Base-by-base conservation (phyloP, 352 stramenopile genomes). In the Lagenidium giganteum region DNA sequence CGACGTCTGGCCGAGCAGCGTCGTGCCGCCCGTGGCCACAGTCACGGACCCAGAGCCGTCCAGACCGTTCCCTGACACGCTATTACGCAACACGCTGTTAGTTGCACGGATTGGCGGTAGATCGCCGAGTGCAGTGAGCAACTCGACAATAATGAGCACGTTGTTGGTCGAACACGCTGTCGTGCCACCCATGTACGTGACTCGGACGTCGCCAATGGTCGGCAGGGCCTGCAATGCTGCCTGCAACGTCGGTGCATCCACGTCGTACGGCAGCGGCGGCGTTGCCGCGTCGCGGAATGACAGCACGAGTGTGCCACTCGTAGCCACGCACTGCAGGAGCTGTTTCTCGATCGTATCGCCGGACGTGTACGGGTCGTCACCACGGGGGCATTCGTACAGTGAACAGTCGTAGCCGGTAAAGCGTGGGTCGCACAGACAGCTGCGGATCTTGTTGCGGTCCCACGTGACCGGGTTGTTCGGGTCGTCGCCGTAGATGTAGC, bases 391-490 rank as follows among this genome's bases (percentile, higher is more conserved):
- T 30, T 83, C 69, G 14, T 75, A 61, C 27, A 71, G 42, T 1
- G 75, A 88, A 47, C 79, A 91, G 41, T 91, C 79, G 40, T 76
- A 87, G 44, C 79, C 75, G 14, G 79, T 71, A 42, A 65, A 83
- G 5, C 44, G 42, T 17, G 39, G 37, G 23, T 91, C 79, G 22
- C 79, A 91, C 18, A 86, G 36, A 21, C 79, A 91, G 12, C 57
- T 72, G 29, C 73, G 79, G 43, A 88, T 78, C 34, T 77, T 83
- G 29, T 48, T 47, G 33, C 60, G 70, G n/a, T 88, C 79, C 79
- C 79, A 91, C 4, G 77, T 89, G n/a, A 49, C 8, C 12, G 76
- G 58, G 24, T 85, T 61, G 55, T 92, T 90, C 16, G 74, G 71
- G 40, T 88, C 70, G 6, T 54, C 45, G 31, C 76, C 76, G 41